Evolutionary conservation across 2,329 filamentous ascomycete species (phyloP).

Genomic region (Phyllosticta ampelicida): DNA sequence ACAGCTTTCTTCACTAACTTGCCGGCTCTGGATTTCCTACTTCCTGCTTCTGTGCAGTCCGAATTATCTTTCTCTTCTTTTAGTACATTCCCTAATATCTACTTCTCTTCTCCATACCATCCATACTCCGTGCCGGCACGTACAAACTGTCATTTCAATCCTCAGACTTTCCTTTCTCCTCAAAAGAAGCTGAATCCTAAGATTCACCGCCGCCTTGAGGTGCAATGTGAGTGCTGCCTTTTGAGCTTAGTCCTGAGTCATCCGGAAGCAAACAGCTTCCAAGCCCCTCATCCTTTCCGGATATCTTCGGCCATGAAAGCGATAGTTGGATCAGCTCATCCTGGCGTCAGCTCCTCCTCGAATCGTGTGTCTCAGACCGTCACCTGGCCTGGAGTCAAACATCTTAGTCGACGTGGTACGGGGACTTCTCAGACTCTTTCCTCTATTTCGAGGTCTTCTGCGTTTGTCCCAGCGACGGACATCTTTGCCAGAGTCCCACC

Average conservation of each 20-base stretch:
- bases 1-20: neutral
- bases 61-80: neutral
- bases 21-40: neutral
- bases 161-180: neutral
- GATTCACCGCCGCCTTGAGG: neutral
- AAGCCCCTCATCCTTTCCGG: neutral
- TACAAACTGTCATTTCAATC: neutral
- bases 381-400: neutral
- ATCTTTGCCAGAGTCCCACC: neutral
- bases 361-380: neutral
- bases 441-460: neutral
- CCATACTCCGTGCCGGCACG: neutral
- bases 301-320: neutral
- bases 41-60: neutral
- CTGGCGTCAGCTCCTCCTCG: neutral
- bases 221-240: neutral
- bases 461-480: neutral
- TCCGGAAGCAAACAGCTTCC: neutral
- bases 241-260: neutral
- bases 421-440: neutral
- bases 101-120: neutral
- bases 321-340: neutral
- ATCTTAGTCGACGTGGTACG: neutral
- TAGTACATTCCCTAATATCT: neutral
- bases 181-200: neutral